These are phyloP conservation scores for Arxiozyma telluris DNA, from an alignment of 1,139 yeast species.

Conservation along the genomic window DNA sequence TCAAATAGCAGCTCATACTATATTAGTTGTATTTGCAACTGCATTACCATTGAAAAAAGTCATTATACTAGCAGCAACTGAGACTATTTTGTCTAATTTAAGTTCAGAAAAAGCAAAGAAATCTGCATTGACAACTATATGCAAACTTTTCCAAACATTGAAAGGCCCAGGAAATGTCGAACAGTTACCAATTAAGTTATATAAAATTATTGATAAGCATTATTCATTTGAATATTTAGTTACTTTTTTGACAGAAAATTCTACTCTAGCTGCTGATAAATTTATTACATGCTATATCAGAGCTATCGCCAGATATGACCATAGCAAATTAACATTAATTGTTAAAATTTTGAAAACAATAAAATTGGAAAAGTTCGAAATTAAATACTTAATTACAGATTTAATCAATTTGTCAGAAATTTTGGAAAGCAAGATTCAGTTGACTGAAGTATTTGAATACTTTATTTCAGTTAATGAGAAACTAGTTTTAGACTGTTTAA, in stretches of 20 bases:
- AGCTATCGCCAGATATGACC: slow-evolving; percentile 34
- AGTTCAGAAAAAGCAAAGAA: slow-evolving; percentile 32
- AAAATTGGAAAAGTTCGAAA: slow-evolving; percentile 33
- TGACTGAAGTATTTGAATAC: slow-evolving; percentile 39
- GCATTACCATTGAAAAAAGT: slow-evolving; percentile 59
- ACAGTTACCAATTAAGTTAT: slow-evolving; percentile 33
- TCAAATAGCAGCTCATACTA: slow-evolving; percentile 75
- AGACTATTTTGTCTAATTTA: slow-evolving; percentile 49
- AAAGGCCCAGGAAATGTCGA: slow-evolving; percentile 34
- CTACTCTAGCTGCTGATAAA: slow-evolving; percentile 26
- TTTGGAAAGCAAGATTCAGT: slow-evolving; percentile 33
- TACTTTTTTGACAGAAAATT: slow-evolving; percentile 21
- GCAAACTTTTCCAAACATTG: slow-evolving; percentile 34
- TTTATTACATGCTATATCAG: slow-evolving; percentile 33
- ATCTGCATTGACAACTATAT: slow-evolving; percentile 35
- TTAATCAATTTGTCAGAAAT: slow-evolving; percentile 32
- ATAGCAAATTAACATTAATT: slow-evolving; percentile 28
- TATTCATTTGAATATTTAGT: slow-evolving; percentile 19
- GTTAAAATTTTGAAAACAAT: slow-evolving; percentile 25
- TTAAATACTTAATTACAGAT: slow-evolving; percentile 32
- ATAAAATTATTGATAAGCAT: slow-evolving; percentile 26
- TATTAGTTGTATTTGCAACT: slow-evolving; percentile 67
- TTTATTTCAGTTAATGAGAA: slow-evolving; percentile 36
- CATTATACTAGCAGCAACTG: slow-evolving; percentile 60
- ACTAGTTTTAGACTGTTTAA: slow-evolving; percentile 37